Base-by-base conservation (phyloP, 1,139 yeast genomes). In the Kluyveromyces marxianus region DNA sequence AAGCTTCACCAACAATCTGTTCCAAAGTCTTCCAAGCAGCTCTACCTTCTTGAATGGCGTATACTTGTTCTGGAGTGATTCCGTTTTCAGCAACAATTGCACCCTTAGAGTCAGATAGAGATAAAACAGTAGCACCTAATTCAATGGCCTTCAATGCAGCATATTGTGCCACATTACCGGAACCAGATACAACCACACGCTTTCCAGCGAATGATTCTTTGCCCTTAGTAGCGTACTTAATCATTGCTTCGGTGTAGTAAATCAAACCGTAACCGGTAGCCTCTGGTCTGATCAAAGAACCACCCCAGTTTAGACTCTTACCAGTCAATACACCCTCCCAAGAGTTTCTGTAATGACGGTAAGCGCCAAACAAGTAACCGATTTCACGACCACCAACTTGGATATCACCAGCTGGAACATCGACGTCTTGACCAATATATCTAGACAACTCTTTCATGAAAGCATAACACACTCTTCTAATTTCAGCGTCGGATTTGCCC, bases 301-400 rank as follows among this genome's bases (percentile, higher is more conserved):
- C 98, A 79, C 98, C 98, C 96, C 97, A 92, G 68, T 83, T 74
- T 66, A 89, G 78, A 65, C 97, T 97, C 77, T 92, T 92, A 74
- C 98, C 97, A 66, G 98, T 92, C 62, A 92, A 78, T 48, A 90
- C 92, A 79, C 97, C 97, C 68, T 92, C 92, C 84, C 90, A 92
- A 67, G 83, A 77, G 82, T 92, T 90, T 72, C 78, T 84, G 81
- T 79, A 77, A 66, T 79, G 77, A 79, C 89, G 88, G 88, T 87
- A 92, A 58, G 96, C 96, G 75, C 98, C 98, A 63, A 88, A 92
- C 67, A 92, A 73, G 85, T 71, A 90, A 62, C 97, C 95, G 56
- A 87, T 77, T 75, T 88, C 95, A 70, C 95, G 77, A 60, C 95
- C 94, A 71, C 95, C 92, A 56, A 86, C 89, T 74, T 90, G 89